phyloP scores from a whole-genome alignment of 495 filamentous ascomycete species.

The Rostrohypoxylon terebratum region DNA sequence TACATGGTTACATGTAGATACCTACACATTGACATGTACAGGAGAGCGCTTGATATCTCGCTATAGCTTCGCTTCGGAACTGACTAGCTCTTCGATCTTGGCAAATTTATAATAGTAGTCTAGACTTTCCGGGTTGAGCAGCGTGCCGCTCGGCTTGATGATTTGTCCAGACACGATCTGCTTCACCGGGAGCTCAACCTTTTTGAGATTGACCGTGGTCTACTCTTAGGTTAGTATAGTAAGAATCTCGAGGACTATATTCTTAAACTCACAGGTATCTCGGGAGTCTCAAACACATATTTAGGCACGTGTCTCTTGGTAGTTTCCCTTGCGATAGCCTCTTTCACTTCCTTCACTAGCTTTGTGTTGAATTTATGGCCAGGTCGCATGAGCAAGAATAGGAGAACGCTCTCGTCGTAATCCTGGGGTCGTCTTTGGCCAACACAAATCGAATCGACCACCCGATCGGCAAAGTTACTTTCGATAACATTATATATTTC shows the following conservation, averaged over 20 bases:
- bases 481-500: slow-evolving; percentile 84
- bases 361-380: slow-evolving; percentile 64
- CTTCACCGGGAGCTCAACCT: slow-evolving; percentile 87
- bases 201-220: slow-evolving; percentile 87
- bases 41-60: not conserved
- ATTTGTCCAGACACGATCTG: slow-evolving; percentile 81
- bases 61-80: slow-evolving; percentile 61
- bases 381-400: slow-evolving; percentile 78
- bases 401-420: slow-evolving; percentile 76
- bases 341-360: slow-evolving; percentile 72
- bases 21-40: not conserved
- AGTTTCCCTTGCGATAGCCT: slow-evolving; percentile 69
- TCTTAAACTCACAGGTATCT: slow-evolving; percentile 75
- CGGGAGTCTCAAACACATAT: slow-evolving; percentile 81
- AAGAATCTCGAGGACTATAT: not conserved
- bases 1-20: no score
- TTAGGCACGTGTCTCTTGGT: slow-evolving; percentile 81
- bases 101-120: slow-evolving; percentile 86
- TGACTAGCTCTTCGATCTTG: slow-evolving; percentile 74
- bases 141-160: slow-evolving; percentile 79
- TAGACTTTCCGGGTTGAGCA: slow-evolving; percentile 79
- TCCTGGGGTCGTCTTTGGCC: slow-evolving; percentile 77
- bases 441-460: slow-evolving; percentile 78
- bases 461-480: slow-evolving; percentile 67
- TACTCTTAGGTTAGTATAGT: slow-evolving; percentile 47